Base-by-base conservation (phyloP, 2,329 filamentous ascomycete genomes). In the Colletotrichum musicola region DNA sequence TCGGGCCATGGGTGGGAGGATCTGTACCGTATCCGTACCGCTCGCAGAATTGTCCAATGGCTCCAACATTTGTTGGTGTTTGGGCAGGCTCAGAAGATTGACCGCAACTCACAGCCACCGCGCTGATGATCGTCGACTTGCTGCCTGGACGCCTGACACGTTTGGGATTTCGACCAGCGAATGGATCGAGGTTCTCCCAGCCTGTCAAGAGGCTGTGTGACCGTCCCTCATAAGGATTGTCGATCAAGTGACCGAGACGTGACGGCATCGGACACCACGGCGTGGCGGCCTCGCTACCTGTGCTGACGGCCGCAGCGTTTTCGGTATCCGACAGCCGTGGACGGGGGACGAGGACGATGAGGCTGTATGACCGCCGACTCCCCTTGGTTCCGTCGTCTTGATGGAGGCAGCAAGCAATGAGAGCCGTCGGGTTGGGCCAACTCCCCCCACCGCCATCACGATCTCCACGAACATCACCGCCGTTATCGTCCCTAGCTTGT, bases 401-500 rank as follows among this genome's bases (percentile, higher is more conserved):
- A 25, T 14, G 38, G 20, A 18, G 38, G 35, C 16, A 22, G 18
- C 14, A 22, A 51, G 35, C 6, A n/a, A 16, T 50, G 12, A 51
- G 30, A 10, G 50, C 30, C 7, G n/a, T 16, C 10, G 25, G 56
- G 56, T 40, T 40, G 18, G 10, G 13, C 57, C 25, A 30, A 44
- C 58, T 53, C 13, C 10, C 58, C n/a, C 7, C 46, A 60, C 22
- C 13, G 14, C 16, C 46, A 60, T 49, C 22, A 25, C 16, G 57
- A 63, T 63, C 46, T 46, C 16, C 51, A 47, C 47, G 64, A 42
- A 46, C 22, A 56, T 56, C 51, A 57, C 42, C 30, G 5, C 58
- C 14, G 5, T 57, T 62, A 42, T 44, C 20, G 20, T 27, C 9
- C n/a, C 18, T 57, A 51, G 25, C 38, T 10, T 53, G 16, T 27